phyloP scores from a whole-genome alignment of 1,139 yeast genomes.

The Candida sp. region DNA sequence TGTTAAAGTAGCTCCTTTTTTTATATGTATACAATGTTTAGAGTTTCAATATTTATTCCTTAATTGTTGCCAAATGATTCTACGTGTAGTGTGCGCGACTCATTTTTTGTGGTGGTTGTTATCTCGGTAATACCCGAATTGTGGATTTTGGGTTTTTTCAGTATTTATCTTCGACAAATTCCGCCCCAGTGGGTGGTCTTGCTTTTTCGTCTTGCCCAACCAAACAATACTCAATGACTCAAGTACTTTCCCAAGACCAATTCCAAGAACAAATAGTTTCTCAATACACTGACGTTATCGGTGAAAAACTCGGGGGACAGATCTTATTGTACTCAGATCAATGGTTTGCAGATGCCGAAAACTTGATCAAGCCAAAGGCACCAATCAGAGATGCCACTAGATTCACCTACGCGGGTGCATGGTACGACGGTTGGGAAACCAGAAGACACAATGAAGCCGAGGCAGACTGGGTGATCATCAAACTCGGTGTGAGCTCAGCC shows the following conservation, averaged over 20 bases:
- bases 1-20: not conserved
- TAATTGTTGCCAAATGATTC: not conserved
- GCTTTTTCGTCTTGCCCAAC: not conserved
- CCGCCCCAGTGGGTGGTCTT: not conserved
- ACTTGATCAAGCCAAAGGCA: conserved; percentile 77
- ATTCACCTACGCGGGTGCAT: conserved; percentile 87
- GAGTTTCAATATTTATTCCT: not conserved
- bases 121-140: not conserved
- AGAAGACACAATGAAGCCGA: conserved; percentile 86
- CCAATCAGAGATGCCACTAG: conserved; percentile 83
- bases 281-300: conserved; percentile 73
- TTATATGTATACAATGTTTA: not conserved
- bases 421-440: conserved; percentile 99
- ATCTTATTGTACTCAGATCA: conserved; percentile 78
- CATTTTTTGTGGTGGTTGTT: not conserved
- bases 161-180: not conserved
- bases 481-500: conserved; percentile 87
- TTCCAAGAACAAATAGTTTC: conserved; percentile 50
- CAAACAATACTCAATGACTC: conserved; percentile 24
- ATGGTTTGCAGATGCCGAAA: conserved; percentile 96
- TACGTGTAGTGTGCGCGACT: not conserved
- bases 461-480: conserved; percentile 85
- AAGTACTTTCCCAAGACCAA: conserved; percentile 36
- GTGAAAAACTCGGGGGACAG: conserved; percentile 81
- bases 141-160: not conserved